Conservation (phyloP, 768 basidiomycete genomes). For the Rubroboletus satanas region DNA sequence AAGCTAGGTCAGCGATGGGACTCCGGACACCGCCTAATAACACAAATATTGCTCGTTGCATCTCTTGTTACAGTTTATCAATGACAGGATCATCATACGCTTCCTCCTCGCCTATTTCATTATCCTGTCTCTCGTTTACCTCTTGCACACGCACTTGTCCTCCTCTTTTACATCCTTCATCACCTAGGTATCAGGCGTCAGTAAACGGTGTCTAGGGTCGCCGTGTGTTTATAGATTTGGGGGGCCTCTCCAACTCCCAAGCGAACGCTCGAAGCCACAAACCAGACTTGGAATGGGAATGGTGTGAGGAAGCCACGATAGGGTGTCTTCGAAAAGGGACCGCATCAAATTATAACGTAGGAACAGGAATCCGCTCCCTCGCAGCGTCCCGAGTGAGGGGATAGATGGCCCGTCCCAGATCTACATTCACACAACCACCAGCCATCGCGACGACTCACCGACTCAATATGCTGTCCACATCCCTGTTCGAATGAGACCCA, state of each 20-base stretch:
- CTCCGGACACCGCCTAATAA: slow-evolving; percentile 32
- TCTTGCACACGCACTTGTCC: slow-evolving; percentile 41
- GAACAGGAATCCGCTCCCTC: slow-evolving; percentile 16
- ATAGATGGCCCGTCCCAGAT: slow-evolving; percentile 17
- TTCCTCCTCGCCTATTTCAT: slow-evolving; percentile 12
- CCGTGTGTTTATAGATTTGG: slow-evolving; percentile 24
- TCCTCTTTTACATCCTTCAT: slow-evolving; percentile 49
- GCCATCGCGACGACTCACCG: slow-evolving; percentile 41
- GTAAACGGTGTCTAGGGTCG: slow-evolving; percentile 27
- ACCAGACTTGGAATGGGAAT: slow-evolving; percentile 13
- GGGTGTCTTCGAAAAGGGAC: slow-evolving; percentile 35
- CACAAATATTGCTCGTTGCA: slow-evolving; percentile 7
- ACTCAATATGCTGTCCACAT: slow-evolving; percentile 63
- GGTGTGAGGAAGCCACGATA: slow-evolving; percentile 25
- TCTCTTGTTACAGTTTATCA: slow-evolving; percentile 10
- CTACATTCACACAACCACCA: slow-evolving; percentile 10
- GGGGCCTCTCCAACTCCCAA: slow-evolving; percentile 20
- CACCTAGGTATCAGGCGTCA: slow-evolving; percentile 36
- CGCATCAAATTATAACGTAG: slow-evolving; percentile 33
- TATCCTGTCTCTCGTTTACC: slow-evolving; percentile 16
- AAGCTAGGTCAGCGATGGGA: slow-evolving; percentile 12
- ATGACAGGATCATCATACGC: slow-evolving; percentile 9
- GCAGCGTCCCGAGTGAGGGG: slow-evolving; percentile 3
- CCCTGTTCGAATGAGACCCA: slow-evolving; percentile 42
- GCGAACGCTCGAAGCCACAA: slow-evolving; percentile 16